These are phyloP conservation scores for Fagopyrum homotropicum DNA, from an alignment of 148 eudicot genomes.

Conservation along the genomic window DNA sequence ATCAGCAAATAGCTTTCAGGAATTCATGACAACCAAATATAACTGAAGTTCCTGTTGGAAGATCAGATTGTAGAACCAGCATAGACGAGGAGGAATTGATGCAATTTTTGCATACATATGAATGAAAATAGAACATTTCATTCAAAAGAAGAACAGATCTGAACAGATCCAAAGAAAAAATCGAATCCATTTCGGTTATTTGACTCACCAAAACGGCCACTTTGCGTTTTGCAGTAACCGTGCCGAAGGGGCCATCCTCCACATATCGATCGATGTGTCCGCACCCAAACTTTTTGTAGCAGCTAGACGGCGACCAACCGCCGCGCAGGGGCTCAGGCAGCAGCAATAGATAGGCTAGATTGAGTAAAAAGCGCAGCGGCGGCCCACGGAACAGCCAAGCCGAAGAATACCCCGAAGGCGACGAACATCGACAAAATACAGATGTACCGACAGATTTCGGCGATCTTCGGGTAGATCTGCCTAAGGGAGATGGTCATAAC, in stretches of 20 bases:
- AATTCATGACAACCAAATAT: no score
- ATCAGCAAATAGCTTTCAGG: no score
- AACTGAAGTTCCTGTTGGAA: no score
- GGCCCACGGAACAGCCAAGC: background rate
- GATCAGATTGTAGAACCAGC: no score
- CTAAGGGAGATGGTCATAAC: background rate
- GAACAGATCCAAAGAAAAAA: no score
- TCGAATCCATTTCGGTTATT: no score
- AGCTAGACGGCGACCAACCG: background rate
- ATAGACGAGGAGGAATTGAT: no score
- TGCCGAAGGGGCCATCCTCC: background rate
- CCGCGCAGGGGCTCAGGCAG: background rate
- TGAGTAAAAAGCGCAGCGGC: background rate
- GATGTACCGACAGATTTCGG: background rate
- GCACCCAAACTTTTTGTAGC: background rate
- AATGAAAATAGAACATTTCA: no score
- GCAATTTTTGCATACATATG: no score
- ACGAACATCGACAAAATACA: background rate
- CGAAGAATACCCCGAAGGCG: background rate
- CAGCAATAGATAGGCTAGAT: background rate
- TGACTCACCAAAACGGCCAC: background rate
- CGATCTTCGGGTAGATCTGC: background rate
- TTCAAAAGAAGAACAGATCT: no score
- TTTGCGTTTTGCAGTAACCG: background rate
- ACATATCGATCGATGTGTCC: background rate